A percentile compares a stretch with the other conserved stretches of the same genome.
phyloP scores from a whole-genome alignment of 352 stramenopile genomes.

The Phytophthora cactorum region DNA sequence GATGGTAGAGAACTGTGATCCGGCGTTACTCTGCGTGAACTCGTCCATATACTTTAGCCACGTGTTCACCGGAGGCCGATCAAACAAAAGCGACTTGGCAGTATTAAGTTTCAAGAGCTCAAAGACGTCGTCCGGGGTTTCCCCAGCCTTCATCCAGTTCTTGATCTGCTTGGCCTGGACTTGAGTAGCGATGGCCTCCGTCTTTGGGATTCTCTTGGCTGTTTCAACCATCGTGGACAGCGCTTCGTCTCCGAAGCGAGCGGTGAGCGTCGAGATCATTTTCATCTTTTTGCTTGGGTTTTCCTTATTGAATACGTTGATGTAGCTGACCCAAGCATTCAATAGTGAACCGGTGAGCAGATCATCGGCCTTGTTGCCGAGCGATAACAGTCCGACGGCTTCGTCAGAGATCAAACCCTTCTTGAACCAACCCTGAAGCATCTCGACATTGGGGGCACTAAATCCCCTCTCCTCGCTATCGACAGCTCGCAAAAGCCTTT shows the following conservation, averaged over 20 bases:
- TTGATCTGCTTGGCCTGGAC: slow-evolving; percentile 11
- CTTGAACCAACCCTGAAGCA: slow-evolving; percentile 8
- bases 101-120: neutral
- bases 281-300: slow-evolving; percentile 7
- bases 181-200: neutral
- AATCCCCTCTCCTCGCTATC: slow-evolving; percentile 10
- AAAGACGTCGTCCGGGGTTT: slow-evolving; percentile 17
- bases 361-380: slow-evolving; percentile 10
- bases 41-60: slow-evolving; percentile 13
- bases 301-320: slow-evolving; percentile 19
- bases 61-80: slow-evolving; percentile 1
- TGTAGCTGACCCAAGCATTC: slow-evolving; percentile 14
- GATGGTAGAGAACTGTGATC: neutral
- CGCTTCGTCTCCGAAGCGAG: slow-evolving; percentile 14
- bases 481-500: slow-evolving; percentile 2
- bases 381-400: slow-evolving; percentile 1
- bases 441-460: slow-evolving; percentile 4
- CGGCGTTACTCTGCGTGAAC: neutral
- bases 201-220: slow-evolving; percentile 6
- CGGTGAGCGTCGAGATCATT: slow-evolving; percentile 9
- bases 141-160: neutral
- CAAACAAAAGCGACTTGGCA: slow-evolving; percentile 8
- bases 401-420: slow-evolving; percentile 12
- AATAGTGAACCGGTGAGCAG: slow-evolving; percentile 9
- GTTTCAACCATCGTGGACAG: slow-evolving; percentile 17